Base-by-base conservation (phyloP, 176 grass and related monocot species). In the Oryza officinalis region DNA sequence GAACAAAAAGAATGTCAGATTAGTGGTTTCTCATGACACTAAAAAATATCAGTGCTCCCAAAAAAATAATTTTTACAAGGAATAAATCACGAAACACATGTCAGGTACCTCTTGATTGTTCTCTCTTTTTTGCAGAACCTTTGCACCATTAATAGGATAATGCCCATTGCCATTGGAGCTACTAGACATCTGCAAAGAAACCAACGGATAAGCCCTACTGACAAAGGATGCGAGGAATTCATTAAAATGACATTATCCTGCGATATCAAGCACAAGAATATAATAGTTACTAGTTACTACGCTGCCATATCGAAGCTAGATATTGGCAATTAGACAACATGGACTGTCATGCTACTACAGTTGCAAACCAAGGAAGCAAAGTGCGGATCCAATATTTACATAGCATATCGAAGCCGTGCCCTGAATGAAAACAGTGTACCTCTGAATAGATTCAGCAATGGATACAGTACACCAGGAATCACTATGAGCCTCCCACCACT, bases 141-240 rank as follows among this genome's bases (percentile, higher is more conserved):
- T 87, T 65, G 52, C 50, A 81, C 50, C 89, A 81, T 84, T 84
- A 71, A 45, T 52, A 65, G 65, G 44, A 81, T 54, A 65, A 23
- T 76, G 81, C 20, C 85, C 71, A 27, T 84, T 91, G 41, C 85
- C 71, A 27, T 84, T 91, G 54, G 85, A 87, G 65, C 80, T 84
- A 81, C 89, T 91, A 84, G 89, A 76, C 89, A 91, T 87, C 89
- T 91, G 81, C 50, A 76, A 52, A 64, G 71, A 12, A 77, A 72
- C 64, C 17, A 86, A 86, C 60, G 14, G 8, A 27, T 67, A 12
- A 81, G 79, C 61, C 67, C 12, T 17, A 73, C 30, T 3, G 32
- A 37, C 2, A 59, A 12, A 65, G 44, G 81, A 27, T 22, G 1
- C 37, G 20, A 18, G 12, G 20, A 43, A 30, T 80, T 77, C 75